Evolutionary conservation across 805 yeast genomes (phyloP).

Genomic region (Ascoidea asiatica): DNA sequence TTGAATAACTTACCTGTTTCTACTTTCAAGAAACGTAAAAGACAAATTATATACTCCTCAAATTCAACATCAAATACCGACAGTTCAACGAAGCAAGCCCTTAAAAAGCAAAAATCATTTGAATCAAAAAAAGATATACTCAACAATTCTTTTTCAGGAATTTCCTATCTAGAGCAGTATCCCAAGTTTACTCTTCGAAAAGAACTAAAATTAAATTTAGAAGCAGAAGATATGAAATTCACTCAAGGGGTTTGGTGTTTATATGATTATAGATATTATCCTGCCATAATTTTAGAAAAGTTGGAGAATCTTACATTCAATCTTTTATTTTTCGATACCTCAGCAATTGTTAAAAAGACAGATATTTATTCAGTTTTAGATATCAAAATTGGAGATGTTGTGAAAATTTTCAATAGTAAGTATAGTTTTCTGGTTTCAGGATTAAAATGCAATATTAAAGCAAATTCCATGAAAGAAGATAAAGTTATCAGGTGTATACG

Average conservation of each 20-base stretch:
- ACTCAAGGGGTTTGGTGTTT: constrained; percentile 52
- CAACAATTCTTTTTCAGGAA: too few species aligned
- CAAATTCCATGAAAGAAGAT: constrained; percentile 6
- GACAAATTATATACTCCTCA: too few species aligned
- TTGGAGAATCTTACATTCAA: constrained; percentile 17
- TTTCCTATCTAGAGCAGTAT: too few species aligned
- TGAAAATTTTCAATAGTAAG: constrained; percentile 21
- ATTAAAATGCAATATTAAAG: constrained; percentile 16
- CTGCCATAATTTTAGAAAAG: constrained; percentile 26
- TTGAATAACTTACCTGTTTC: too few species aligned
- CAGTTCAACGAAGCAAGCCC: too few species aligned
- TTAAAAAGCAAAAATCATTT: too few species aligned
- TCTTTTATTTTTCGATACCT: constrained; percentile 28
- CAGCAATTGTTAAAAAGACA: constrained; percentile 18
- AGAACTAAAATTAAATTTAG: too few species aligned
- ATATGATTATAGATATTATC: constrained; percentile 32
- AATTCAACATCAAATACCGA: too few species aligned
- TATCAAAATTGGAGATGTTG: constrained; percentile 41
- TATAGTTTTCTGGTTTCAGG: constrained; percentile 32
- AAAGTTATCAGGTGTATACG: constrained; percentile 36
- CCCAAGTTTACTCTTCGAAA: too few species aligned
- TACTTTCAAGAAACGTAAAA: too few species aligned
- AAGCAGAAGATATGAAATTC: too few species aligned
- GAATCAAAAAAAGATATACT: too few species aligned
- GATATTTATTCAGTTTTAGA: constrained; percentile 33